Evolutionary conservation across 495 filamentous ascomycete genomes (phyloP).

Genomic region (Penicillium pulvis): DNA sequence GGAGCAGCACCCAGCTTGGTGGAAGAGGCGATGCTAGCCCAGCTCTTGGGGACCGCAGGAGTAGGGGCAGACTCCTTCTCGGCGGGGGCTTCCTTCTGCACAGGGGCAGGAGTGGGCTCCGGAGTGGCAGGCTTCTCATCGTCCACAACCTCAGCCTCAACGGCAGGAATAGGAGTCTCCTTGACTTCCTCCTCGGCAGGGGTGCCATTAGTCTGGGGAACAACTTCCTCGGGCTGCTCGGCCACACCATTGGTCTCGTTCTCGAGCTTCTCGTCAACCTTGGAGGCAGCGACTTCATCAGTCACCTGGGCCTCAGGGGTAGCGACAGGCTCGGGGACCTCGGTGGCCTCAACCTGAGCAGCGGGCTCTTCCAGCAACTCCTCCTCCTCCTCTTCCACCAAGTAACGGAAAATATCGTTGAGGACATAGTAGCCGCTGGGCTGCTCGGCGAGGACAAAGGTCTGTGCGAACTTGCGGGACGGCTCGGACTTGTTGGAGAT

Average conservation of each 20-base stretch:
- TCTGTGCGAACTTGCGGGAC: constrained; percentile 94
- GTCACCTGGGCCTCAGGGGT: constrained; percentile 36
- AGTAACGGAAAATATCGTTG: constrained; percentile 95
- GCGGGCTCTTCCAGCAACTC: constrained; percentile 64
- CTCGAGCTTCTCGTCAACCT: constrained; percentile 63
- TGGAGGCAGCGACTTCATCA: constrained; percentile 40
- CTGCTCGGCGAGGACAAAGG: constrained; percentile 96
- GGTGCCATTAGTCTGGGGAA: constrained; percentile 48
- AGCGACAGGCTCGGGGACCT: constrained; percentile 24
- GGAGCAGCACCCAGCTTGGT: constrained; percentile 39
- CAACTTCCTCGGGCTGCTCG: constrained; percentile 31
- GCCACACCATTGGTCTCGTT: constrained; percentile 38
- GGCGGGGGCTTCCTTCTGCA: constrained; percentile 50
- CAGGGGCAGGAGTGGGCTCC: constrained; percentile 45
- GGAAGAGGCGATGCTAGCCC: constrained; percentile 75
- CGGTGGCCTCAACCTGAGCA: constrained; percentile 42
- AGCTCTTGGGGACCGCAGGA: constrained; percentile 72
- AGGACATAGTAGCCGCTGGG: constrained; percentile 97
- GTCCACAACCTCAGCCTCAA: constrained; percentile 51
- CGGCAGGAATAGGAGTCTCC: constrained; percentile 36
- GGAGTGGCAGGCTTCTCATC: constrained; percentile 55
- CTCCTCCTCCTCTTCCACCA: constrained; percentile 70
- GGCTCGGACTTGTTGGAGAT: constrained; percentile 90
- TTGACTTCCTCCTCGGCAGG: constrained; percentile 31
- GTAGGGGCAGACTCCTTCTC: constrained; percentile 52